phyloP scores from a whole-genome alignment of 2,329 filamentous ascomycete species.

The Cercospora berteroae region DNA sequence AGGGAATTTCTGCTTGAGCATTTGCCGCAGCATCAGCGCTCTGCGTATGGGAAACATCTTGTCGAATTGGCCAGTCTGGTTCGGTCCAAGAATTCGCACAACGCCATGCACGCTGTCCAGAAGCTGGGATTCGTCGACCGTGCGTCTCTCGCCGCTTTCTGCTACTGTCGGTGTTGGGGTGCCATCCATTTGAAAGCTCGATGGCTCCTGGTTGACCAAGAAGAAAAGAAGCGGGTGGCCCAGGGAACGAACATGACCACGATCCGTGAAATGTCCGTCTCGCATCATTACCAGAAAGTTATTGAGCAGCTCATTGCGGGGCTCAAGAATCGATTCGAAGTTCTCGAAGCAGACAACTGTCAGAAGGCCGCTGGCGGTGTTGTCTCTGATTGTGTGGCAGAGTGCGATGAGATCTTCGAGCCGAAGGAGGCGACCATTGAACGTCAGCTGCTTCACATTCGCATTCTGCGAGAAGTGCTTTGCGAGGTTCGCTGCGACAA shows the following conservation, averaged over 20 bases:
- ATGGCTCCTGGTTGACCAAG: constrained; percentile 34
- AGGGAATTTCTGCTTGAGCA: constrained; percentile 35
- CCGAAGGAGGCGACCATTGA: constrained; percentile 34
- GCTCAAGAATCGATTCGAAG: constrained; percentile 34
- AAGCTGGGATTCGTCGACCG: constrained; percentile 31
- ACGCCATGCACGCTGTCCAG: constrained; percentile 37
- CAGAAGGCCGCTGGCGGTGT: constrained; percentile 29
- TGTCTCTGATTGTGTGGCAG: constrained; percentile 36
- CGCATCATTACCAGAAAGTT: constrained; percentile 35
- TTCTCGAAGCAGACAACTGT: constrained; percentile 36
- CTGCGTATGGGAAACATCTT: constrained; percentile 34
- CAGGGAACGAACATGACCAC: constrained; percentile 30
- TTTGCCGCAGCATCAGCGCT: constrained; percentile 36
- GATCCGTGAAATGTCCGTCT: constrained; percentile 34
- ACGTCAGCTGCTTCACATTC: constrained; percentile 29
- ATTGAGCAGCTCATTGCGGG: constrained; percentile 30
- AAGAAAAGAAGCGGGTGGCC: constrained; percentile 36
- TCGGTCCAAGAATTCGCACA: constrained; percentile 34
- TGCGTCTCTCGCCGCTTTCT: constrained; percentile 25
- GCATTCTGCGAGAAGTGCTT: constrained; percentile 28
- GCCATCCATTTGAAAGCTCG: constrained; percentile 23
- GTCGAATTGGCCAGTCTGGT: constrained; percentile 32
- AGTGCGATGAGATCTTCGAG: constrained; percentile 31
- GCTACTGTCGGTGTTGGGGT: constrained; percentile 30
- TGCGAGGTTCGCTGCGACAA: constrained; percentile 33